Evolutionary conservation across 768 basidiomycete species (phyloP), one percentile per base, ranked within the genome.

Genomic region (Xerocomus spinulosus): DNA sequence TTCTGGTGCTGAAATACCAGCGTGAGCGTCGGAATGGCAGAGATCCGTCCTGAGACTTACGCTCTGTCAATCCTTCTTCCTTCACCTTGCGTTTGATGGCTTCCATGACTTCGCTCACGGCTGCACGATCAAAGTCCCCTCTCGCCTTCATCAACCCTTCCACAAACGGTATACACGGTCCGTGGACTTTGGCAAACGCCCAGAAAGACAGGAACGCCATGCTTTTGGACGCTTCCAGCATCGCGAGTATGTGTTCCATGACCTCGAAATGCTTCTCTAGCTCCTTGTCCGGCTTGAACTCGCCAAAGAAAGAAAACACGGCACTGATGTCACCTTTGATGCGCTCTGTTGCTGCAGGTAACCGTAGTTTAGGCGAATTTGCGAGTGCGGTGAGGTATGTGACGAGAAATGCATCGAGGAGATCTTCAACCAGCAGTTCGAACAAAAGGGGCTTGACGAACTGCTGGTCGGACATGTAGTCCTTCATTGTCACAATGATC

Each of bases 141-240:
- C 96, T 78, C 5, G 87, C 82, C 63, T 84, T 89, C 78, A 98
- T 86, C 38, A 99, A 61, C 9, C 84, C 81, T 64, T 98, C 95
- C 25, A 96, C 86, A 59, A 96, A 98, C 2, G 82, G 76, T 34
- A 96, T 76, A 57, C 94, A 93, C 21, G 95, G 92, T 5, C 96
- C 96, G 66, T 95, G 87, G 20, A 86, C 82, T 60, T 90, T 90
- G 15, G 93, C 94, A 66, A 99, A 98, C 4, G 81, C 74, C 85
- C 89, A 96, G 68, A 87, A 96, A 10, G 93, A 93, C 46, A 98
- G 71, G 74, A 95, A 95, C 3, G 85, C 84, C 68, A 97, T 80
- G 52, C 87, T 86, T 70, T 87, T 87, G 34, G 87, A 89, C 2
- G 94, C 90, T 50, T 89, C 85, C 28, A 96, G 70, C 62, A 97